Conservation (phyloP, 202 grass and related monocot genomes). For the Eragrostis tef region DNA sequence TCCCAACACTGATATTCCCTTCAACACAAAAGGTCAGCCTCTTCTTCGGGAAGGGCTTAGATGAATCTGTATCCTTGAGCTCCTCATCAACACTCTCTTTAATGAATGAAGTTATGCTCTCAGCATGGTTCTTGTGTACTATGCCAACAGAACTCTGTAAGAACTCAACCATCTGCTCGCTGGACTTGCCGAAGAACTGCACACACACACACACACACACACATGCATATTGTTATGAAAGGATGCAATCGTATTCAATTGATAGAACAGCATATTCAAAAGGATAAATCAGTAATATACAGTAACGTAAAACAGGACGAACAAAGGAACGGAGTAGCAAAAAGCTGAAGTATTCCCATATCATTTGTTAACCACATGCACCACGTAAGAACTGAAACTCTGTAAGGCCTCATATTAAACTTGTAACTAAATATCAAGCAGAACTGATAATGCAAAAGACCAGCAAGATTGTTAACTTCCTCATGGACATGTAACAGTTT, state of each 20-base stretch:
- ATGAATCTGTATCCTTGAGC: slow-evolving; percentile 57
- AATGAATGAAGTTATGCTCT: slow-evolving; percentile 92
- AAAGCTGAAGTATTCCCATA: background rate
- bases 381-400: background rate
- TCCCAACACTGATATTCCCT: slow-evolving; percentile 98
- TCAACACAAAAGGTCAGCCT: slow-evolving; percentile 96
- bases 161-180: slow-evolving; percentile 89
- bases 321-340: background rate
- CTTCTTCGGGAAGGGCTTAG: slow-evolving; percentile 59
- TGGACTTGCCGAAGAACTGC: slow-evolving; percentile 87
- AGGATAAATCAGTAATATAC: slow-evolving; percentile 20
- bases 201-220: no score
- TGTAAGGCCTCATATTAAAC: background rate
- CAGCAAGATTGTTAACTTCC: background rate
- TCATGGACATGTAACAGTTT: background rate
- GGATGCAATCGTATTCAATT: background rate
- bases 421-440: background rate
- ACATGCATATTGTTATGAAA: slow-evolving; percentile 18
- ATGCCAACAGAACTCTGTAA: slow-evolving; percentile 88
- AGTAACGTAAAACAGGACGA: background rate
- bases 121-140: slow-evolving; percentile 93
- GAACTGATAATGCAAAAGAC: background rate
- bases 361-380: background rate
- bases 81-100: slow-evolving; percentile 90
- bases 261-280: background rate